Conservation (phyloP, 2,329 filamentous ascomycete genomes). For the Bertia moriformis region DNA sequence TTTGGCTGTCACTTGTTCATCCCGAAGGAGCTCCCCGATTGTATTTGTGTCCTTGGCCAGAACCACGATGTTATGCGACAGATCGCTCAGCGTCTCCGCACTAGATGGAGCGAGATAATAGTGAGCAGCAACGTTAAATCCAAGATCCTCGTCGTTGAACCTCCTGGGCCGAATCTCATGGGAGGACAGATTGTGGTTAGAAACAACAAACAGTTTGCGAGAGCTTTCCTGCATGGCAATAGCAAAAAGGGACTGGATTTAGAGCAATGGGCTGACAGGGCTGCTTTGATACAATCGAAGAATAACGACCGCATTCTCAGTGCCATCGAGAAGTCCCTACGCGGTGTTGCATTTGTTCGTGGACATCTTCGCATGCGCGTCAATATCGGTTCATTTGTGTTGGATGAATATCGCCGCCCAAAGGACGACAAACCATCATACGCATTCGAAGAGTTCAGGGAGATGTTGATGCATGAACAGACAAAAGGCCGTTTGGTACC, state of each 20-base stretch:
- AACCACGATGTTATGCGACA: not conserved
- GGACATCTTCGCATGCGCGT: constrained; percentile 22
- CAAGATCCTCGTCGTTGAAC: constrained; percentile 17
- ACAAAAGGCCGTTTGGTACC: constrained; percentile 19
- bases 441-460: constrained; percentile 19
- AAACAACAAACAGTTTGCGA: not conserved
- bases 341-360: constrained; percentile 13
- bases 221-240: not conserved
- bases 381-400: constrained; percentile 22
- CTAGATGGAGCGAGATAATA: constrained; percentile 12
- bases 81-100: constrained; percentile 7
- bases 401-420: constrained; percentile 17
- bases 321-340: constrained; percentile 14
- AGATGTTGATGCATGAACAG: constrained; percentile 19
- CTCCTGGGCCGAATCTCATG: constrained; percentile 8
- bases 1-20: not conserved
- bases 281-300: constrained; percentile 9
- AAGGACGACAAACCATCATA: constrained; percentile 11
- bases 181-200: constrained; percentile 8
- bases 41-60: not conserved
- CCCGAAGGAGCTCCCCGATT: not conserved
- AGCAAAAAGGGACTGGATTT: constrained; percentile 8
- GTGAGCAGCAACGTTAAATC: constrained; percentile 12
- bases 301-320: constrained; percentile 14
- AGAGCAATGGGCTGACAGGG: constrained; percentile 9